Percentiles rank a stretch among this genome's conserved stretches.
phyloP scores from a whole-genome alignment of 2,329 filamentous ascomycete genomes.

The Ascochyta lentis region DNA sequence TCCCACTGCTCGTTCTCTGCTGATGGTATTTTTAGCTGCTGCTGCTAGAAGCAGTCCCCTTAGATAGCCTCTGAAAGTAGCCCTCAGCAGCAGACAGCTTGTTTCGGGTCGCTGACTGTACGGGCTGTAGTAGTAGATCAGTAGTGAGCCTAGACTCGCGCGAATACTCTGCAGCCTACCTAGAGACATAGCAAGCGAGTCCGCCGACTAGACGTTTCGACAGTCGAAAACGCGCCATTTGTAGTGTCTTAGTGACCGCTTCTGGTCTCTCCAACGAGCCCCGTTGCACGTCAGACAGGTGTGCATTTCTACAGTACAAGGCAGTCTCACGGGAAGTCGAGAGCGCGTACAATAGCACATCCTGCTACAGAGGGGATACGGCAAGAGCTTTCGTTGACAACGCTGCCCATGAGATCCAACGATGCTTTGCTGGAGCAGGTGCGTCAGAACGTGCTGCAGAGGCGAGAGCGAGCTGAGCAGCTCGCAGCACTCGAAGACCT shows the following conservation, averaged over 20 bases:
- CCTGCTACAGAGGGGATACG: neutral
- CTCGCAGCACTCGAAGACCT: neutral
- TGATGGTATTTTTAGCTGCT: too few relatives aligned
- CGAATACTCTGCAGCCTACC: too few relatives aligned
- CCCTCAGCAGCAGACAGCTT: neutral
- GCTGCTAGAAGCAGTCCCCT: too few relatives aligned
- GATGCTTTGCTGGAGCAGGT: neutral
- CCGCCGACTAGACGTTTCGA: neutral
- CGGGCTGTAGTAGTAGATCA: neutral
- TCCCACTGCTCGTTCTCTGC: too few relatives aligned
- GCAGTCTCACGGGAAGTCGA: neutral
- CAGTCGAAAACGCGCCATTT: neutral
- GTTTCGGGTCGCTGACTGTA: neutral
- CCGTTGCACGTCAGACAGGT: neutral
- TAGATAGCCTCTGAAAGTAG: neutral
- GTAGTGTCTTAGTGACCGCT: neutral
- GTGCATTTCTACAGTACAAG: neutral
- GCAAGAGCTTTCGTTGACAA: neutral
- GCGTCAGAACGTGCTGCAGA: neutral
- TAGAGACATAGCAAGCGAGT: neutral
- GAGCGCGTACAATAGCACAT: neutral
- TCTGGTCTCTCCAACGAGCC: neutral
- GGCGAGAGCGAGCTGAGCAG: neutral
- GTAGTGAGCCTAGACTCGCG: neutral
- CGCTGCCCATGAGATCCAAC: neutral